Conservation (phyloP, 106 monocot species). For the Apostasia ramifera region DNA sequence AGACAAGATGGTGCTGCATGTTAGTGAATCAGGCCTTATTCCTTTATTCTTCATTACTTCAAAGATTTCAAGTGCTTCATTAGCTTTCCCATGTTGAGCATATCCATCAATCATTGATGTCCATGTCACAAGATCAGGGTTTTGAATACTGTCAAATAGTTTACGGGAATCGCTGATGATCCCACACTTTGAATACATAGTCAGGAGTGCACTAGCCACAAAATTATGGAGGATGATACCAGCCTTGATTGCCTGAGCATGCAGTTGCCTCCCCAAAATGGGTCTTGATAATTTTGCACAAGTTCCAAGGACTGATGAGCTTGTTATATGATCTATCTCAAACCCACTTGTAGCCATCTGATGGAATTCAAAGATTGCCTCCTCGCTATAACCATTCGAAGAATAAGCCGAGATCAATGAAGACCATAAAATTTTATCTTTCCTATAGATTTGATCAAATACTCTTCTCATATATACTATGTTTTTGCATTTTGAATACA, state of each 20-base stretch:
- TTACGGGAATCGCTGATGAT: conserved; percentile 32
- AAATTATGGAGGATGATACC: conserved; percentile 24
- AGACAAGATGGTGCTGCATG: conserved; percentile 43
- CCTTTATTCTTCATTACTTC: conserved; percentile 39
- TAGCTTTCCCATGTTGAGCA: conserved; percentile 57
- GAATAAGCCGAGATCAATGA: conserved; percentile 52
- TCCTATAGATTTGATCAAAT: conserved; percentile 27
- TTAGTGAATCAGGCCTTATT: conserved; percentile 41
- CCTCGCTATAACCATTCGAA: conserved; percentile 27
- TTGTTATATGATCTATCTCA: conserved; percentile 21
- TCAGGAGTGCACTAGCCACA: conserved; percentile 44
- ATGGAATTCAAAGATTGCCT: conserved; percentile 34
- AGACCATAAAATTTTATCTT: conserved; percentile 48
- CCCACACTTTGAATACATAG: conserved; percentile 69
- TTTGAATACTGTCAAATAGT: conserved; percentile 34
- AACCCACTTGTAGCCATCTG: conserved; percentile 26
- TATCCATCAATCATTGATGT: conserved; percentile 71
- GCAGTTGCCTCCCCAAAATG: conserved; percentile 38
- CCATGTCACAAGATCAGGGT: conserved; percentile 52
- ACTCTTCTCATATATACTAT: conserved; percentile 27
- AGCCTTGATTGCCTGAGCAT: conserved; percentile 36
- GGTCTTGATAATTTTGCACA: conserved; percentile 31
- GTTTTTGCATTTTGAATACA: conserved; percentile 53
- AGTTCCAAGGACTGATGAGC: conserved; percentile 36
- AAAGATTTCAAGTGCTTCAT: conserved; percentile 44